phyloP scores from a whole-genome alignment of 2,329 filamentous ascomycete species.

The Aspergillus unguis region DNA sequence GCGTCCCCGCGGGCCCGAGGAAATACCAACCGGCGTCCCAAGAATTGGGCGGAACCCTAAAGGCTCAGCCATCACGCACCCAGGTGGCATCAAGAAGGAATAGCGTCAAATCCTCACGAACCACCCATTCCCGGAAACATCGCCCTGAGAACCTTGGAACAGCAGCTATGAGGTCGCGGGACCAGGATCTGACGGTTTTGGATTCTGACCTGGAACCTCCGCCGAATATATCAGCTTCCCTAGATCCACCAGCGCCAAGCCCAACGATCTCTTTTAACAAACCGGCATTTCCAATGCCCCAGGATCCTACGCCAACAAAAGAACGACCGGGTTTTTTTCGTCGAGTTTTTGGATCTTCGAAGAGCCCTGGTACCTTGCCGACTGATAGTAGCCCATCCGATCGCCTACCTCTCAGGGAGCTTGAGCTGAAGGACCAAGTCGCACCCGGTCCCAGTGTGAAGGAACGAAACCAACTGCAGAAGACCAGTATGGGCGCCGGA shows the following conservation, averaged over 20 bases:
- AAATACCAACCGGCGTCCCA: conserved; percentile 46
- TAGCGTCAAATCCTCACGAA: conserved; percentile 44
- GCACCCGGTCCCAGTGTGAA: conserved; percentile 21
- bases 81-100: conserved; percentile 39
- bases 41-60: conserved; percentile 26
- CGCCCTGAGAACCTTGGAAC: conserved; percentile 42
- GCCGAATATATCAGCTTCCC: conserved; percentile 42
- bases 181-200: conserved; percentile 28
- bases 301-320: conserved; percentile 51
- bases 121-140: conserved; percentile 34
- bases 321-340: conserved; percentile 87
- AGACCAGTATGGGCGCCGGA: conserved; percentile 20
- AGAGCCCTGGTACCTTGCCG: conserved; percentile 41
- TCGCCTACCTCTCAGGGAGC: conserved; percentile 22
- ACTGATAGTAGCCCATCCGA: conserved; percentile 24
- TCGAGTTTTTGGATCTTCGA: conserved; percentile 79
- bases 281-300: conserved; percentile 35
- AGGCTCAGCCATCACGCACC: conserved; percentile 26
- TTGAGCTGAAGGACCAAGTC: conserved; percentile 24
- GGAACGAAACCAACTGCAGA: conserved; percentile 25
- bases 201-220: conserved; percentile 35
- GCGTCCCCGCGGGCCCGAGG: conserved; percentile 75
- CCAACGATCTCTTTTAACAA: conserved; percentile 54
- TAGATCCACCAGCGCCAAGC: conserved; percentile 52
- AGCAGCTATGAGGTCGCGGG: conserved; percentile 29